Evolutionary conservation across 768 basidiomycete species (phyloP).

Genomic region (Butyriboletus loyo): DNA sequence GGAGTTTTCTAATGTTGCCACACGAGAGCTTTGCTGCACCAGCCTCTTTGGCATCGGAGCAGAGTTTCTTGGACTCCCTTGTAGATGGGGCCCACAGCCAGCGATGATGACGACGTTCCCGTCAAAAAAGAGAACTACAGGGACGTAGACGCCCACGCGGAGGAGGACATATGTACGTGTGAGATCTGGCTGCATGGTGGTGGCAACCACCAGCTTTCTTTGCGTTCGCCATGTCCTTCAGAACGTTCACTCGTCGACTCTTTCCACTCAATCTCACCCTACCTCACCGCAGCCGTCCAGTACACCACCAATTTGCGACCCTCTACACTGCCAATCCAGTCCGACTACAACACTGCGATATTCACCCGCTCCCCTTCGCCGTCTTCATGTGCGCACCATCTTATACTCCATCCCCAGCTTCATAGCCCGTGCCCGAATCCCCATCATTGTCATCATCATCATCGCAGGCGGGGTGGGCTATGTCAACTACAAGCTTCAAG

Average conservation of each 20-base stretch:
- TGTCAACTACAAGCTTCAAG: conserved; percentile 96
- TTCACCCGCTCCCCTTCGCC: conserved; percentile 45
- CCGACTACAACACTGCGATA: conserved; percentile 31
- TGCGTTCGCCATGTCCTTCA: too few relatives aligned
- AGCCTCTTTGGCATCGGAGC: conserved; percentile 70
- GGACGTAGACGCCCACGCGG: conserved; percentile 71
- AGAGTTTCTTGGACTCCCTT: conserved; percentile 68
- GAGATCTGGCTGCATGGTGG: background rate
- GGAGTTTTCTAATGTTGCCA: conserved; percentile 80
- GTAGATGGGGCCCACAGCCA: conserved; percentile 84
- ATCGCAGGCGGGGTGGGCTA: conserved; percentile 91
- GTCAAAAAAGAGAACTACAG: conserved; percentile 72
- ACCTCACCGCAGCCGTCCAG: background rate
- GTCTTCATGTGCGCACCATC: conserved; percentile 68
- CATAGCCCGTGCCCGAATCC: conserved; percentile 79
- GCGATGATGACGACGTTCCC: conserved; percentile 69
- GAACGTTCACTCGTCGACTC: background rate
- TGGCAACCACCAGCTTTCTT: background rate
- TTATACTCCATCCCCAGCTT: conserved; percentile 92
- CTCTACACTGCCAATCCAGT: background rate
- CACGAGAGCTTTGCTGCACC: conserved; percentile 88
- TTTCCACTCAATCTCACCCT: background rate
- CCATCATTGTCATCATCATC: conserved; percentile 83
- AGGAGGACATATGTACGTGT: conserved; percentile 40
- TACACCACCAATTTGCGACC: background rate